Evolutionary conservation across 768 basidiomycete genomes (phyloP), one percentile per base, ranked within the genome.

Genomic region (Termitomyces sp.): DNA sequence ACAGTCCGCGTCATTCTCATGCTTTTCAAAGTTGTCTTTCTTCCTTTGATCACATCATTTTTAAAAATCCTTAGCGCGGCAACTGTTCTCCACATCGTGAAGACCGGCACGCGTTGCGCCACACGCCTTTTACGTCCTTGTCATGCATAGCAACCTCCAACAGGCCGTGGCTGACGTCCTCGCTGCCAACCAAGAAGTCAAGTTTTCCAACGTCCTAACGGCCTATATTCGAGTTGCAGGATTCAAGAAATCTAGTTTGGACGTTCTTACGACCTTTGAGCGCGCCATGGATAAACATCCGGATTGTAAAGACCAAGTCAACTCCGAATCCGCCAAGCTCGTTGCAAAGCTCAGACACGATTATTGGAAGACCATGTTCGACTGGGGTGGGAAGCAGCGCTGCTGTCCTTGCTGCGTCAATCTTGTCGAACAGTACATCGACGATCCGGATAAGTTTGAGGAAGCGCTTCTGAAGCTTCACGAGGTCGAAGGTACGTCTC

Each of bases 91-190:
- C 26, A n/a, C 23, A 43, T 21, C 14, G 10, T 23, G 15, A 23
- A 44, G 43, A 17, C n/a, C 11, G n/a, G 26, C n/a, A n/a, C 28
- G 15, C 28, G 38, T 40, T 40, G 38, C 41, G 52, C 52, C 19
- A 53, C 44, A 21, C 14, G 28, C 23, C 21, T n/a, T 4, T 35
- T 23, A 44, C 38, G 8, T 38, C 38, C 8, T 53, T 10, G 12
- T 28, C 14, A 61, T 63, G 62, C 58, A 49, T 41, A 65, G 58
- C 38, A 67, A 65, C 46, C 56, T 67, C 44, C 59, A 65, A 40
- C 64, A 57, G 33, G 64, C 64, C 1, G 54, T 64, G 21, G 53
- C 62, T 33, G 50, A 63, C 15, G 63, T 67, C 23, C 53, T 67
- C 17, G 50, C 60, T 21, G 47, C 61, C 4, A 55, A 63, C 6